Conservation (phyloP, 2,329 filamentous ascomycete species). For the Colletotrichum sp. region DNA sequence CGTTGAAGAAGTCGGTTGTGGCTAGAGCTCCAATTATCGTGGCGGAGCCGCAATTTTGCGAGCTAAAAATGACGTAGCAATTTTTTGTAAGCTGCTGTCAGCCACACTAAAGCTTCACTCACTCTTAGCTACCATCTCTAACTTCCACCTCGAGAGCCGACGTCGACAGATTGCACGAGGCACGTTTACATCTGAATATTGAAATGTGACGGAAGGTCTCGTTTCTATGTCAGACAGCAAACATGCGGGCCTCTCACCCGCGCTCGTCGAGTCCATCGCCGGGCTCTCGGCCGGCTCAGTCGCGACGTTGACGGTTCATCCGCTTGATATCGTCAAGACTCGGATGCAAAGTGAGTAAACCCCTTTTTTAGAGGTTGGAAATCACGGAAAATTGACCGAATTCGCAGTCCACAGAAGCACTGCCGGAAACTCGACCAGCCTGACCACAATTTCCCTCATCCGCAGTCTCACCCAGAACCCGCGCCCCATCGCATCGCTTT, state of each 20-base stretch:
- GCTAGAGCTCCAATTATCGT: slow-evolving; percentile 4
- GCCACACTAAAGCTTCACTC: slow-evolving; percentile 8
- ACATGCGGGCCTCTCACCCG: slow-evolving; percentile 72
- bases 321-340: slow-evolving; percentile 95
- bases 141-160: background rate
- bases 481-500: slow-evolving; percentile 72
- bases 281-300: slow-evolving; percentile 88
- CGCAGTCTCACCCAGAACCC: slow-evolving; percentile 54
- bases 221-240: slow-evolving; percentile 52
- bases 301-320: slow-evolving; percentile 87
- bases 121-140: background rate
- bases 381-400: background rate
- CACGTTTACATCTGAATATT: background rate
- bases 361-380: background rate
- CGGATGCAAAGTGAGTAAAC: slow-evolving; percentile 78
- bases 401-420: slow-evolving; percentile 55
- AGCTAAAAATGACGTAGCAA: slow-evolving; percentile 19
- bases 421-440: slow-evolving; percentile 39
- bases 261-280: slow-evolving; percentile 84
- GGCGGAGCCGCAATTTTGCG: slow-evolving; percentile 13
- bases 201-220: slow-evolving; percentile 13
- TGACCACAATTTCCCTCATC: slow-evolving; percentile 58
- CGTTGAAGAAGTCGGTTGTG: background rate
- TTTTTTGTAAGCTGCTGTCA: background rate
- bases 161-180: background rate